These are phyloP conservation scores for Croton setiger DNA, from an alignment of 441 rosid species.

Conservation along the genomic window DNA sequence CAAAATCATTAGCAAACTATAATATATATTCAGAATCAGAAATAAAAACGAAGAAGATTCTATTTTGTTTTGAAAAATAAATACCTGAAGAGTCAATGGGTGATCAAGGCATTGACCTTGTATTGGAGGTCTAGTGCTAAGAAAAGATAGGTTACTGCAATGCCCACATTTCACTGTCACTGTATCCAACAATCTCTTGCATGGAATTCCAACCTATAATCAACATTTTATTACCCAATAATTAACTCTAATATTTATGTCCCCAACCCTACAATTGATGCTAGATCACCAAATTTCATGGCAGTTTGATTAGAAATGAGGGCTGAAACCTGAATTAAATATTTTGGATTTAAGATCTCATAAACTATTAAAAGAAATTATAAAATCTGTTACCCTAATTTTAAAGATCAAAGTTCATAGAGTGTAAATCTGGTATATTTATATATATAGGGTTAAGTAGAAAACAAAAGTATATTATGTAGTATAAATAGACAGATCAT, in stretches of 20 bases:
- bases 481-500: not conserved
- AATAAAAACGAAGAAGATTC: too few relatives aligned
- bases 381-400: not conserved
- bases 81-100: slow-evolving; percentile 52
- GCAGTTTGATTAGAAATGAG: too few relatives aligned
- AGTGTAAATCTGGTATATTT: too few relatives aligned
- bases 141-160: slow-evolving; percentile 90
- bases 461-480: not conserved
- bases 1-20: slow-evolving; percentile 20
- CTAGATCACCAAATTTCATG: too few relatives aligned
- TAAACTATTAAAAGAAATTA: not conserved
- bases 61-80: too few relatives aligned
- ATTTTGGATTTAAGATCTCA: too few relatives aligned
- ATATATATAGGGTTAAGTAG: not conserved
- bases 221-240: not conserved
- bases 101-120: slow-evolving; percentile 69
- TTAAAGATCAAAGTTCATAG: not conserved
- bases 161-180: slow-evolving; percentile 99
- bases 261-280: too few relatives aligned
- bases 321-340: too few relatives aligned
- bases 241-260: not conserved
- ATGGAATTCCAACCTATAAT: slow-evolving; percentile 86
- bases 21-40: too few relatives aligned
- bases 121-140: slow-evolving; percentile 75
- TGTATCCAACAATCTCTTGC: slow-evolving; percentile 82